These are phyloP conservation scores for Xylaria sp. DNA, from an alignment of 2,329 filamentous ascomycete genomes.

Conservation along the genomic window DNA sequence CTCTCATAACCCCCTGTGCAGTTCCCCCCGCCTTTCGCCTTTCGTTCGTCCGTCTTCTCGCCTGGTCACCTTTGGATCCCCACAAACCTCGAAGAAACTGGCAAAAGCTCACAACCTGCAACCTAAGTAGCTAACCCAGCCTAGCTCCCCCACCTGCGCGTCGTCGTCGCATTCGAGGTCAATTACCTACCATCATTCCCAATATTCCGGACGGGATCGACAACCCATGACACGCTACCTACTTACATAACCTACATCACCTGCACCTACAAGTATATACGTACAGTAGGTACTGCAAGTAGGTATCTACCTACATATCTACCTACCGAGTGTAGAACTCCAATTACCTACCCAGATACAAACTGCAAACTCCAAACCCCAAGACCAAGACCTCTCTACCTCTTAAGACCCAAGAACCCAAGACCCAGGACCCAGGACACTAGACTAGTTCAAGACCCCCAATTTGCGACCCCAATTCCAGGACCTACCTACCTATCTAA, in stretches of 20 bases:
- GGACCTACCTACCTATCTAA: constrained; percentile 1
- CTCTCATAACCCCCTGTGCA: constrained; percentile 13
- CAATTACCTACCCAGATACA: not conserved
- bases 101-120: not conserved
- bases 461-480: constrained; percentile 1
- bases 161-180: constrained; percentile 6
- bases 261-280: no score
- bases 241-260: not conserved
- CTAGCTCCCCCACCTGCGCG: constrained; percentile 11
- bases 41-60: constrained; percentile 10
- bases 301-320: no score
- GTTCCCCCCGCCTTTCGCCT: constrained; percentile 16
- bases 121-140: not conserved
- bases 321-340: no score
- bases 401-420: not conserved
- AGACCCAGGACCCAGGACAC: constrained; percentile 1
- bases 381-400: not conserved
- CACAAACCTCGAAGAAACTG: constrained; percentile 14
- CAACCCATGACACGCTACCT: not conserved
- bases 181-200: constrained; percentile 17
- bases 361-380: not conserved
- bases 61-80: constrained; percentile 8
- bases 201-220: constrained; percentile 28
- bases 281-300: not conserved
- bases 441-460: constrained; percentile 4